Conservation (phyloP, 2,329 filamentous ascomycete genomes). For the Cryphonectria parasitica region DNA sequence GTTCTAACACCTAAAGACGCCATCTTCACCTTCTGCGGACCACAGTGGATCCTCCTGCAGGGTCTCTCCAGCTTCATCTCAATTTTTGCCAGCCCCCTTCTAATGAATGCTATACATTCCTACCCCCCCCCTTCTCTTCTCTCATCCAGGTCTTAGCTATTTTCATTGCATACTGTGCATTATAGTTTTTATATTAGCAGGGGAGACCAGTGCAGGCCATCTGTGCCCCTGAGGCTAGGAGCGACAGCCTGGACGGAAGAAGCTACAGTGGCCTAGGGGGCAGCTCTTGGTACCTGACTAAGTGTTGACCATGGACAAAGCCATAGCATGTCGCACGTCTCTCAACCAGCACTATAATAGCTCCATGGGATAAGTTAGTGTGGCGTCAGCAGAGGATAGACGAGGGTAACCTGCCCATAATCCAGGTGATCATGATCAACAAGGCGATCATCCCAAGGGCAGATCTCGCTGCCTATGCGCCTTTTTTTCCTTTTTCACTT, state of each 20-base stretch:
- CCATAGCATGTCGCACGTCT: neutral
- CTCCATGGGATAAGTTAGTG: neutral
- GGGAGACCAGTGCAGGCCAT: neutral
- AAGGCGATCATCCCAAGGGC: neutral
- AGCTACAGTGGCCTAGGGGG: neutral
- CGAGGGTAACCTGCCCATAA: neutral
- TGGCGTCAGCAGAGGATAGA: neutral
- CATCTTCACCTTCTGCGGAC: neutral
- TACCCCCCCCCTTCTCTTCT: neutral
- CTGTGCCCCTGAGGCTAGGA: neutral
- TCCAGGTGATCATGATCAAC: neutral
- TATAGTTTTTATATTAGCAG: neutral
- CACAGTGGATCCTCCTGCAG: neutral
- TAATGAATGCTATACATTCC: neutral
- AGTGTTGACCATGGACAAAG: neutral
- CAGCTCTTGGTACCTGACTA: conserved; percentile 2
- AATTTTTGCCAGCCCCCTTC: neutral
- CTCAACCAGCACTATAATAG: neutral
- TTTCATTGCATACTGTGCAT: neutral
- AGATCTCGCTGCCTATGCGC: neutral
- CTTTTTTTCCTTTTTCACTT: neutral
- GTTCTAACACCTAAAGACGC: neutral
- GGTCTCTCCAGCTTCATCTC: conserved; percentile 1
- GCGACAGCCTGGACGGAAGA: neutral
- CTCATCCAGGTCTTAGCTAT: neutral